Evolutionary conservation across 345 rosid species (phyloP).

Genomic region (Citrus hindsii): DNA sequence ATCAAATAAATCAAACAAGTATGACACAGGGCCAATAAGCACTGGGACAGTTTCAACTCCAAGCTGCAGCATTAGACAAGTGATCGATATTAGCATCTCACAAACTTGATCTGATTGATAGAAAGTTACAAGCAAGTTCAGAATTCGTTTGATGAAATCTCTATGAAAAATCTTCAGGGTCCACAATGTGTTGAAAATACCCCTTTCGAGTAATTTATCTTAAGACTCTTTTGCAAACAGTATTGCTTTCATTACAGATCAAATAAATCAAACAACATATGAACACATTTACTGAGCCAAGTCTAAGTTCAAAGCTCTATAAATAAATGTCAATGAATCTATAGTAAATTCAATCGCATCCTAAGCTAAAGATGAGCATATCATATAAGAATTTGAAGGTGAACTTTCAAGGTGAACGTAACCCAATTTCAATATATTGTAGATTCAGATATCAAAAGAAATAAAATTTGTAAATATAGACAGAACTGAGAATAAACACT

Average conservation of each 20-base stretch:
- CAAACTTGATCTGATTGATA: background rate
- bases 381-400: background rate
- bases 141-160: background rate
- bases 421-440: too few relatives aligned
- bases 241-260: background rate
- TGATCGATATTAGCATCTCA: constrained; percentile 11
- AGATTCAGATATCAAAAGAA: background rate
- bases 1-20: background rate
- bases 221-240: background rate
- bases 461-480: background rate
- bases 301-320: background rate
- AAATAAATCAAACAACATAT: background rate
- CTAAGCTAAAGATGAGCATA: background rate
- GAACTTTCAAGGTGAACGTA: too few relatives aligned
- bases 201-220: background rate
- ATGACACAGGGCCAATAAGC: constrained; percentile 90
- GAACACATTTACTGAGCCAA: background rate
- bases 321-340: background rate
- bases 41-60: constrained; percentile 90
- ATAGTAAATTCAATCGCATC: background rate
- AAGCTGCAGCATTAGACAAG: constrained; percentile 47
- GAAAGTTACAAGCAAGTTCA: background rate
- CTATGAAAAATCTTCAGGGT: background rate
- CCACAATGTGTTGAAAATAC: background rate
- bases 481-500: constrained; percentile 8